A percentile compares a stretch with the other conserved stretches of the same genome.
Conservation (phyloP, 164 flowering plant genomes). For the Vitis vinifera region DNA sequence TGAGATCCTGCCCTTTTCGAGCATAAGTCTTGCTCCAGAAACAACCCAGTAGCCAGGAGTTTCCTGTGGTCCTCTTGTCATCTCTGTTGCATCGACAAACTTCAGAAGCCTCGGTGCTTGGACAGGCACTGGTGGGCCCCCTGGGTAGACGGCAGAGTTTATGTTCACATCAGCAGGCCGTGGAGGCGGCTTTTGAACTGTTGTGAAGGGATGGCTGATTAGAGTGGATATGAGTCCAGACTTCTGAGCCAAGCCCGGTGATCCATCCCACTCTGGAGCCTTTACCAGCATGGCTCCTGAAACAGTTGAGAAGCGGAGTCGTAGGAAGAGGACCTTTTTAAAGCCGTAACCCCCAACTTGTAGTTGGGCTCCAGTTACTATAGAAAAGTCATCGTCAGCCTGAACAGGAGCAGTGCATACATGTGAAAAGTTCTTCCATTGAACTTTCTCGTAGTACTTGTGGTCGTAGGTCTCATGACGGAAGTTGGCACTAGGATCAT, state of each 20-base stretch:
- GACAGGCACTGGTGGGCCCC: slow-evolving; percentile 89
- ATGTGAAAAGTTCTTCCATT: slow-evolving; percentile 92
- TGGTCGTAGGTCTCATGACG: slow-evolving; percentile 47
- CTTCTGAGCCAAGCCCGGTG: slow-evolving; percentile 70
- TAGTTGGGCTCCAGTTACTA: slow-evolving; percentile 88
- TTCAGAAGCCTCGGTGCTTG: slow-evolving; percentile 71
- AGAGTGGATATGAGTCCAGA: slow-evolving; percentile 90
- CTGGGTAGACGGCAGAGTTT: slow-evolving; percentile 94
- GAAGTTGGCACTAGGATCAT: slow-evolving; percentile 49
- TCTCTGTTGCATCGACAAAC: slow-evolving; percentile 87
- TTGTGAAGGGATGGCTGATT: slow-evolving; percentile 83
- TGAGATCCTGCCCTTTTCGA: slow-evolving; percentile 83
- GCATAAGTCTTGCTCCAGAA: slow-evolving; percentile 84
- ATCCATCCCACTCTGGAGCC: slow-evolving; percentile 87
- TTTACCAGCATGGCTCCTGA: slow-evolving; percentile 58
- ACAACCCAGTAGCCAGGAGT: slow-evolving; percentile 98
- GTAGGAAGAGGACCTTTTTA: slow-evolving; percentile 72
- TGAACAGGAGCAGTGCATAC: slow-evolving; percentile 98
- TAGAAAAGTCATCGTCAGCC: slow-evolving; percentile 69
- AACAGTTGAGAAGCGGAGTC: slow-evolving; percentile 73
- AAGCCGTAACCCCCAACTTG: slow-evolving; percentile 73
- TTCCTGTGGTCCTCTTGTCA: slow-evolving; percentile 92
- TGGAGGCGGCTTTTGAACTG: slow-evolving; percentile 72
- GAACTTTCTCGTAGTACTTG: slow-evolving; percentile 76
- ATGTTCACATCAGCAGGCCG: slow-evolving; percentile 82